A percentile compares a stretch with the other conserved stretches of the same genome.
phyloP scores from a whole-genome alignment of 176 grass and related monocot genomes.

The Stipa capillata region DNA sequence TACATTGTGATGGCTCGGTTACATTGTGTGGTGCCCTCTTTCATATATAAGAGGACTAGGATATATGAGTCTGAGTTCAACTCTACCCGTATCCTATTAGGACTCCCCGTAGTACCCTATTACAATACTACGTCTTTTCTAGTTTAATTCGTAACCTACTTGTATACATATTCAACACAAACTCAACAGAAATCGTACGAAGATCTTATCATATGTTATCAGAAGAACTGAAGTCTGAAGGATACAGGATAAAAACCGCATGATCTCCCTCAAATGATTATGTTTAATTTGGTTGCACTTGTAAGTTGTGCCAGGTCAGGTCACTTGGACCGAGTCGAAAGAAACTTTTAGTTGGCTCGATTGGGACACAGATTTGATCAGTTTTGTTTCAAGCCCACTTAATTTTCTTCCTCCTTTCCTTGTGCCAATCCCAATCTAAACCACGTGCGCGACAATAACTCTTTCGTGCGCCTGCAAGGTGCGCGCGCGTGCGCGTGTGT shows the following conservation, averaged over 20 bases:
- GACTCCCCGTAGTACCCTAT: too few species aligned
- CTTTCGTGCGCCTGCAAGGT: not conserved
- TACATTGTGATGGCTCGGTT: too few species aligned
- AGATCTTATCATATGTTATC: not conserved
- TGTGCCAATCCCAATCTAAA: not conserved
- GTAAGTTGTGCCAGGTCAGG: not conserved
- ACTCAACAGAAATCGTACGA: not conserved
- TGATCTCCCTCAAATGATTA: not conserved
- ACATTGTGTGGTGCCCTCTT: too few species aligned
- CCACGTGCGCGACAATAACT: slow-evolving; percentile 8
- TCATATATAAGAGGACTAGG: too few species aligned
- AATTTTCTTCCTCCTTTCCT: not conserved
- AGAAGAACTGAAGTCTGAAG: not conserved
- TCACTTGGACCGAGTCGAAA: slow-evolving; percentile 8
- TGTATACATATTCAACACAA: too few species aligned
- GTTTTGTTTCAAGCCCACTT: not conserved
- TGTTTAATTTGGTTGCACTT: not conserved
- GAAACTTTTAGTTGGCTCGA: slow-evolving; percentile 11
- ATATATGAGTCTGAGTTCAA: too few species aligned
- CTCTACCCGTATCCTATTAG: too few species aligned
- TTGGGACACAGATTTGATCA: not conserved
- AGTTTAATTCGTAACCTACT: too few species aligned
- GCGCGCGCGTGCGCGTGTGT: too few species aligned
- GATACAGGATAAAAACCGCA: not conserved
- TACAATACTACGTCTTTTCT: too few species aligned